A percentile compares a stretch with the other conserved stretches of the same genome.
phyloP scores from a whole-genome alignment of 1,139 yeast species.

The Kluyveromyces sp. region DNA sequence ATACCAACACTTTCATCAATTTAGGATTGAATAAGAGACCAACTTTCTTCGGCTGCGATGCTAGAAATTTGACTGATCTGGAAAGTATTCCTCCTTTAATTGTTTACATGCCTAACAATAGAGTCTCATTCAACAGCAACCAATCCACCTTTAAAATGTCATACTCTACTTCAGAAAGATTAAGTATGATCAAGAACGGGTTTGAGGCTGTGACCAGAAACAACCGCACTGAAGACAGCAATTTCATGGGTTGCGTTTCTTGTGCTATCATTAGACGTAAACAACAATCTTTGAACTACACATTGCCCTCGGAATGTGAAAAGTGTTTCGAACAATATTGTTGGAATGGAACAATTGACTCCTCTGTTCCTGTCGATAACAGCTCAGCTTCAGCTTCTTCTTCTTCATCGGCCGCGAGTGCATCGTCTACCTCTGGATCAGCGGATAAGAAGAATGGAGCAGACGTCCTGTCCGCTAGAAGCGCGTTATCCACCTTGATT shows the following conservation, averaged over 20 bases:
- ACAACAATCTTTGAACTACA: constrained; percentile 38
- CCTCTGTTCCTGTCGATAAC: constrained; percentile 1
- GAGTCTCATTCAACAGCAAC: constrained; percentile 41
- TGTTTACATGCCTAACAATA: constrained; percentile 46
- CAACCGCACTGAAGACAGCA: constrained; percentile 30
- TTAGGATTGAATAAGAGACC: constrained; percentile 37
- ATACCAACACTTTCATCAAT: constrained; percentile 31
- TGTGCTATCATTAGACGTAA: constrained; percentile 55
- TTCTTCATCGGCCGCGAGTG: constrained; percentile 30
- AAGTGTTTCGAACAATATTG: constrained; percentile 38
- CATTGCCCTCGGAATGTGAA: constrained; percentile 26
- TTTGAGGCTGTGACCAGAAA: constrained; percentile 42
- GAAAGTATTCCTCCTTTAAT: constrained; percentile 45
- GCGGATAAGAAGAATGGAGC: neutral
- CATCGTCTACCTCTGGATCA: constrained; percentile 21
- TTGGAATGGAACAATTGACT: constrained; percentile 18
- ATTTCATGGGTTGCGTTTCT: constrained; percentile 46
- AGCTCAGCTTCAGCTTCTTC: neutral
- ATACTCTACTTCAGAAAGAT: constrained; percentile 40
- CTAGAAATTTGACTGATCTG: constrained; percentile 19
- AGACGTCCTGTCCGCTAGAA: neutral
- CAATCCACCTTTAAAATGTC: constrained; percentile 55
- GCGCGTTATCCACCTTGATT: neutral
- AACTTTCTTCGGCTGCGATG: constrained; percentile 50
- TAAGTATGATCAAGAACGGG: constrained; percentile 46